A percentile compares a stretch with the other conserved stretches of the same genome.
phyloP scores from a whole-genome alignment of 2,329 filamentous ascomycete species.

The Fonsecaea multimorphosa region DNA sequence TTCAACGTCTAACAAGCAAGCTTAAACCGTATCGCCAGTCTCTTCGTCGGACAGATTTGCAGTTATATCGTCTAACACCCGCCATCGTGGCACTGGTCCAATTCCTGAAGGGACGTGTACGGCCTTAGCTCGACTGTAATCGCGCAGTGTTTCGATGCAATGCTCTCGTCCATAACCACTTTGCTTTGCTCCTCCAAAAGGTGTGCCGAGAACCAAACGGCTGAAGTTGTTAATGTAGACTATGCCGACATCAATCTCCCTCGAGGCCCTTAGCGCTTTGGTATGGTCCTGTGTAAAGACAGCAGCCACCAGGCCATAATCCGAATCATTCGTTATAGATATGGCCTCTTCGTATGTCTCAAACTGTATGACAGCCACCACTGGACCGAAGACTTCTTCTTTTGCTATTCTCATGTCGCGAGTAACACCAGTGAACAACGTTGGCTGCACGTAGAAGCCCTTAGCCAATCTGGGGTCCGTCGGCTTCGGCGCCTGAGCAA shows the following conservation, averaged over 20 bases:
- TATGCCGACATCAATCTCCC: constrained; percentile 61
- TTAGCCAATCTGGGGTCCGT: constrained; percentile 44
- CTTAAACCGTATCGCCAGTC: no score
- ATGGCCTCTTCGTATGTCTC: constrained; percentile 66
- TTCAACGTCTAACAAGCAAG: no score
- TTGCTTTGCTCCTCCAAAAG: constrained; percentile 80
- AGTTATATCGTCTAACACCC: no score
- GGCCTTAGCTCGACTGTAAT: constrained; percentile 60
- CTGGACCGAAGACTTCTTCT: constrained; percentile 68
- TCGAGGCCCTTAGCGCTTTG: constrained; percentile 58
- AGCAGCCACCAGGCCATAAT: constrained; percentile 62
- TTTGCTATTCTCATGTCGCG: constrained; percentile 62
- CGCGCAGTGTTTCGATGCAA: constrained; percentile 58
- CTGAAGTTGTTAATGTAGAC: constrained; percentile 65
- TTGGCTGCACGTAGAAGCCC: constrained; percentile 65
- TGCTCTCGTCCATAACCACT: constrained; percentile 77
- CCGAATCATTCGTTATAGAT: constrained; percentile 58
- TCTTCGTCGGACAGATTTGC: no score
- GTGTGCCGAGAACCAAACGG: constrained; percentile 39
- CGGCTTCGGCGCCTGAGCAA: constrained; percentile 38
- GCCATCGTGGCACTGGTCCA: no score
- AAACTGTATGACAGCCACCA: constrained; percentile 68
- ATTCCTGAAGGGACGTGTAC: no score
- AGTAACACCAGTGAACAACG: constrained; percentile 63
- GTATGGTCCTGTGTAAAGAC: constrained; percentile 62